Evolutionary conservation across 2,329 filamentous ascomycete species (phyloP).

Genomic region (Colletotrichum magnum): DNA sequence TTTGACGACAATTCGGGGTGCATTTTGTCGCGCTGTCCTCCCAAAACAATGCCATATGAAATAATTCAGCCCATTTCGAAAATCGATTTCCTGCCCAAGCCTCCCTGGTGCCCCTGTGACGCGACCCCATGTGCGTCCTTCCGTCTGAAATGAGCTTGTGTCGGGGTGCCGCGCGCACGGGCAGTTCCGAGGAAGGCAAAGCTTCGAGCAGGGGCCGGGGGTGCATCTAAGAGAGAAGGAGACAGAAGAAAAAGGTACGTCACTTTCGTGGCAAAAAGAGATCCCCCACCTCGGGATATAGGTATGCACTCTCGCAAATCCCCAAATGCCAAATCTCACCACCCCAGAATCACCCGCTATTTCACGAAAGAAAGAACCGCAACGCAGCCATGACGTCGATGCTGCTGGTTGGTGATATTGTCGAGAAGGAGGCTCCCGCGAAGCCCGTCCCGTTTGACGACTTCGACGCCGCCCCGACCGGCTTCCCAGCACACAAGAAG

Average conservation of each 20-base stretch:
- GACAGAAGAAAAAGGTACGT: conserved; percentile 19
- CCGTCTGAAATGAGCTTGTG: conserved; percentile 37
- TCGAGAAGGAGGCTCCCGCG: conserved; percentile 77
- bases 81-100: conserved; percentile 1
- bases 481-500: conserved; percentile 92
- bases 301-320: neutral
- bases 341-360: neutral
- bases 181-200: conserved; percentile 30
- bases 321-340: neutral
- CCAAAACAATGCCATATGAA: neutral
- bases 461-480: conserved; percentile 70
- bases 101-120: neutral
- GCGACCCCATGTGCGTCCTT: conserved; percentile 10
- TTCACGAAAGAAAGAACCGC: neutral
- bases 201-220: conserved; percentile 29
- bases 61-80: neutral
- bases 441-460: conserved; percentile 76
- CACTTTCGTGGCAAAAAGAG: conserved; percentile 12
- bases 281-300: conserved; percentile 15
- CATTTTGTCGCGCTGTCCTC: neutral
- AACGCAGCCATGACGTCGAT: conserved; percentile 50
- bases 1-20: neutral
- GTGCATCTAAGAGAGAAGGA: conserved; percentile 20
- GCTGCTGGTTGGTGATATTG: conserved; percentile 81
- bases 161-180: conserved; percentile 37